Evolutionary conservation across 2,329 filamentous ascomycete genomes (phyloP).

Genomic region (Trichoderma koningiopsis): DNA sequence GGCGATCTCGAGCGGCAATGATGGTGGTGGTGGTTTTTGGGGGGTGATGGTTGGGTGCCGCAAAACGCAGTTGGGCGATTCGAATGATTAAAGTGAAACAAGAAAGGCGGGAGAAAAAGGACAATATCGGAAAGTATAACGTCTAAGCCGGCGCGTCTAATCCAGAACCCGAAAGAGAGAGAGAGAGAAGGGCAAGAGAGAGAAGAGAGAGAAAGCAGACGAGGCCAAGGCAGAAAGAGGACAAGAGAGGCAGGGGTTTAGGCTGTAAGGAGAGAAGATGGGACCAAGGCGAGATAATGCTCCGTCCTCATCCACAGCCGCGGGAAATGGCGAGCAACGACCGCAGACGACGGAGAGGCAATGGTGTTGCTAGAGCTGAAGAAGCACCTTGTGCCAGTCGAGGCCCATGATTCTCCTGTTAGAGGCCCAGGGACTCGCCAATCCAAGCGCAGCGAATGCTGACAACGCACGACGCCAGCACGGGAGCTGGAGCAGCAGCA

Average conservation of each 20-base stretch:
- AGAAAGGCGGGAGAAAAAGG: slow-evolving; percentile 29
- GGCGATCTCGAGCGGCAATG: slow-evolving; percentile 12
- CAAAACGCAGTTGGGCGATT: slow-evolving; percentile 22
- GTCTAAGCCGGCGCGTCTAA: slow-evolving; percentile 48
- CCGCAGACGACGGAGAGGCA: slow-evolving; percentile 21
- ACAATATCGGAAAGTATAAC: slow-evolving; percentile 31
- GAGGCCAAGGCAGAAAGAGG: slow-evolving; percentile 27
- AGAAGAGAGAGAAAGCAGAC: slow-evolving; percentile 28
- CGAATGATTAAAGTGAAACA: slow-evolving; percentile 34
- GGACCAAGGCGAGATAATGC: slow-evolving; percentile 19
- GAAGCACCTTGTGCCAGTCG: slow-evolving; percentile 35
- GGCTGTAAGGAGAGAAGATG: slow-evolving; percentile 22
- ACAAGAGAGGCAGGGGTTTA: slow-evolving; percentile 28
- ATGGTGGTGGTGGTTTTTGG: not conserved
- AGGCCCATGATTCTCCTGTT: slow-evolving; percentile 38
- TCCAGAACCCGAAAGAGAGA: slow-evolving; percentile 37
- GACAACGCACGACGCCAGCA: slow-evolving; percentile 26
- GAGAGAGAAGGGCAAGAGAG: slow-evolving; percentile 28
- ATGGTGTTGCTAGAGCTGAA: slow-evolving; percentile 30
- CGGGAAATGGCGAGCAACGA: slow-evolving; percentile 17
- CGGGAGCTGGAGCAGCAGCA: slow-evolving; percentile 16
- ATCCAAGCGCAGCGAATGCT: slow-evolving; percentile 23
- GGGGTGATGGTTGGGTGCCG: slow-evolving; percentile 22
- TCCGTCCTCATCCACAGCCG: slow-evolving; percentile 35
- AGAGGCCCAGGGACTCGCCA: slow-evolving; percentile 24